A percentile compares a stretch with the other conserved stretches of the same genome.
These are phyloP conservation scores for Blastobotrys petasosporus DNA, from an alignment of 1,139 yeast genomes.

Conservation along the genomic window DNA sequence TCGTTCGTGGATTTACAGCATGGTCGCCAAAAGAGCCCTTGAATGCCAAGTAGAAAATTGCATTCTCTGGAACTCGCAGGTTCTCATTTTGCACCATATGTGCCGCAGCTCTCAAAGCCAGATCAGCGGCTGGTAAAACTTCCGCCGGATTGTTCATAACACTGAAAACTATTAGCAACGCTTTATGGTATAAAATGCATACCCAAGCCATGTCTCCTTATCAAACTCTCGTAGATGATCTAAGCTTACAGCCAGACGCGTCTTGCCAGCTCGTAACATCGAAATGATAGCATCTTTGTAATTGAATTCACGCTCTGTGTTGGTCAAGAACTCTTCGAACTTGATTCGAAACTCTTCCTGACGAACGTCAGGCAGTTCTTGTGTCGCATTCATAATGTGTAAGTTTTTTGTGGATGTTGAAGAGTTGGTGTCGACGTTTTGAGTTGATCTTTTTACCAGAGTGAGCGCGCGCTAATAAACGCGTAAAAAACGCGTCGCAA, in stretches of 20 bases:
- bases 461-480: too few species aligned
- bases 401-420: too few species aligned
- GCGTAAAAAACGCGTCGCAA: too few species aligned
- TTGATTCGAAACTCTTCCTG: conserved; percentile 29
- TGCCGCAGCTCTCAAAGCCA: conserved; percentile 76
- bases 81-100: conserved; percentile 40
- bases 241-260: conserved; percentile 66
- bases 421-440: too few species aligned
- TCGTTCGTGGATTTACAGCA: conserved; percentile 80
- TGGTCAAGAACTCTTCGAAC: conserved; percentile 68
- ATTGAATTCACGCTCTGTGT: conserved; percentile 41
- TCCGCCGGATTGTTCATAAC: conserved; percentile 73
- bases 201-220: conserved; percentile 68
- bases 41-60: conserved; percentile 71
- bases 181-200: background rate
- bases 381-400: background rate
- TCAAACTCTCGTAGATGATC: conserved; percentile 89
- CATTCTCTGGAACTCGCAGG: conserved; percentile 50
- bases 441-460: too few species aligned
- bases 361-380: conserved; percentile 3
- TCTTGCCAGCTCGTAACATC: conserved; percentile 60
- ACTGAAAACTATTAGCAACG: background rate
- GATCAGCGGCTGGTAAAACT: conserved; percentile 81
- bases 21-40: conserved; percentile 91
- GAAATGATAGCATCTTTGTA: conserved; percentile 65